phyloP scores from a whole-genome alignment of 495 filamentous ascomycete genomes.

The Clavariopsis aquatica region DNA sequence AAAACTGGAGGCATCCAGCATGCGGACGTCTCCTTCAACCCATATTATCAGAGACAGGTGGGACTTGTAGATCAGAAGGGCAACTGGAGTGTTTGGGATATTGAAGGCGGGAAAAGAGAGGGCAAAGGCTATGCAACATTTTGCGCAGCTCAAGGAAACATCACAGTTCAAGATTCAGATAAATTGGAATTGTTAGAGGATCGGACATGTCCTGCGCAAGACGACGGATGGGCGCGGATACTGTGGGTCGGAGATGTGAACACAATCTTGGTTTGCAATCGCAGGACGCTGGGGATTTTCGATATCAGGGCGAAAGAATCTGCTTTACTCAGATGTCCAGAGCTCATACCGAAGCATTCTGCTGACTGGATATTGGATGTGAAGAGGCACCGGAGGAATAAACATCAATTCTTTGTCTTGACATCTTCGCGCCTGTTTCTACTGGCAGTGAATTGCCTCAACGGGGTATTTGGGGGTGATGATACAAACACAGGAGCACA shows the following conservation, averaged over 20 bases:
- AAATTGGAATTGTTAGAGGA: not conserved
- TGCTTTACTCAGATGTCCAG: constrained; percentile 21
- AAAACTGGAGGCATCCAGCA: constrained; percentile 62
- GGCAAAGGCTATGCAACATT: not conserved
- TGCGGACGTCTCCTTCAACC: constrained; percentile 76
- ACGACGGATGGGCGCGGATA: constrained; percentile 48
- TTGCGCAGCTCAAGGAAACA: constrained; percentile 12
- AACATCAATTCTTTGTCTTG: constrained; percentile 40
- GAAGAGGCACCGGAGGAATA: constrained; percentile 30
- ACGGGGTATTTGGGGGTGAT: not conserved
- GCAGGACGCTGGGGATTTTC: constrained; percentile 37
- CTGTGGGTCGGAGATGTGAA: constrained; percentile 42
- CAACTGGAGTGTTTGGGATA: constrained; percentile 75
- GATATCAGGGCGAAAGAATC: constrained; percentile 27
- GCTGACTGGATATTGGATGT: constrained; percentile 45
- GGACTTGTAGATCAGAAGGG: constrained; percentile 72
- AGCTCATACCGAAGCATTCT: constrained; percentile 21
- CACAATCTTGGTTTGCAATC: constrained; percentile 42
- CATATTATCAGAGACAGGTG: constrained; percentile 68
- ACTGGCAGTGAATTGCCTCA: constrained; percentile 25
- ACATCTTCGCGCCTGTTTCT: constrained; percentile 41
- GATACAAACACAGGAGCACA: constrained; percentile 34
- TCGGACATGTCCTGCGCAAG: not conserved
- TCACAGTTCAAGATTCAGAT: not conserved
- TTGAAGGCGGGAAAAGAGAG: constrained; percentile 49